Base-by-base conservation (phyloP, 352 stramenopile species). In the Phytophthora aleatoria region DNA sequence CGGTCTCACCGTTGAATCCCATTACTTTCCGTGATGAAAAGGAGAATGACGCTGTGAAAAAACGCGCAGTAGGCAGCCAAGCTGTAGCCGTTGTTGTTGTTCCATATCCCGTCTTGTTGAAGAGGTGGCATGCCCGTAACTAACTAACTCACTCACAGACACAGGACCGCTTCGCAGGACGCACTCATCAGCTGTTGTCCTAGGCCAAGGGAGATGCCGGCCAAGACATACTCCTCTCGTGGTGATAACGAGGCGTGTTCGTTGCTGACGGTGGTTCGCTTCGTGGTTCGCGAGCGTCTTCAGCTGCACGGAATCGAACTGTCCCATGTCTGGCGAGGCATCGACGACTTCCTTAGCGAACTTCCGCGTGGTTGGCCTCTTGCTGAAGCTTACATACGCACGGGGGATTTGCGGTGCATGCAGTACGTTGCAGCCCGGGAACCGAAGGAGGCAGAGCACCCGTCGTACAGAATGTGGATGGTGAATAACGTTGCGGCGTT, bases 101-200 rank as follows among this genome's bases (percentile, higher is more conserved):
- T 42, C 51, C 24, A 10, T 58, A 20, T 20, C 20, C 20, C 20
- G 20, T 20, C 20, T 20, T 7, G 3, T 50, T 59, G 38, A 50
- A 59, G 39, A 50, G 39, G 36, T 47, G 26, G 12, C 27, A 42
- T 36, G 20, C 20, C 20, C 20, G 20, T 20, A 20, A 20, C 20
- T 20, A 20, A 20, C 20, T 20, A 20, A 20, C 20, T 20, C 1
- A 20, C 20, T 20, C 20, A 20, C 20, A 20, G 20, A 20, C 28
- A 26, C n/a, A 28, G 20, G n/a, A 38, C n/a, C 36, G 38, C 38
- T 57, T 57, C 52, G 10, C 39, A 36, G 20, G 16, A 35, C 50
- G 53, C 53, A 60, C 53, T 60, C 41, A 60, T 60, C 53, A 48
- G 16, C 0, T 60, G 31, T 33, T 61, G 50, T n/a, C 36, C 28